A percentile compares a stretch with the other conserved stretches of the same genome.
Evolutionary conservation across 768 basidiomycete species (phyloP).

Genomic region (Suillus sp.): DNA sequence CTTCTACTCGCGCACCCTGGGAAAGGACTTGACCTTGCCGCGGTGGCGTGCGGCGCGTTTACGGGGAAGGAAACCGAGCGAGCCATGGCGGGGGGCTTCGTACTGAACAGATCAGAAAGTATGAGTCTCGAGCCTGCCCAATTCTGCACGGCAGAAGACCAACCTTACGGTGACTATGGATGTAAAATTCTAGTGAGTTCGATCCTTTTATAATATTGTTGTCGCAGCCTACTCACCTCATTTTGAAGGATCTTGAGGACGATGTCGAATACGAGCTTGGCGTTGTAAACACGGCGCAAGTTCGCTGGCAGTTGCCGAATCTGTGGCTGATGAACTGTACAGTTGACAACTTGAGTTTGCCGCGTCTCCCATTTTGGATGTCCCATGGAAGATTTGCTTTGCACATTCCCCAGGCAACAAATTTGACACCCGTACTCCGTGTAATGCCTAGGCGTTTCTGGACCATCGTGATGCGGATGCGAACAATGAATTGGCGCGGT

Average conservation of each 20-base stretch:
- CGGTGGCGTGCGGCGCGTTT: slow-evolving; percentile 97
- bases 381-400: slow-evolving; percentile 20
- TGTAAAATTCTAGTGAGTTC: slow-evolving; percentile 23
- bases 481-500: background rate
- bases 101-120: slow-evolving; percentile 54
- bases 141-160: slow-evolving; percentile 26
- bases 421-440: background rate
- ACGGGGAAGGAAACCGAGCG: slow-evolving; percentile 94
- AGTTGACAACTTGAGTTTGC: slow-evolving; percentile 16
- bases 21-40: slow-evolving; percentile 99
- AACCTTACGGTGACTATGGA: slow-evolving; percentile 85
- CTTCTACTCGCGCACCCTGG: slow-evolving; percentile 65
- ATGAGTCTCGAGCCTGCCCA: slow-evolving; percentile 21
- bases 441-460: background rate
- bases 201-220: background rate
- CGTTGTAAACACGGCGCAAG: background rate
- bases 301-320: slow-evolving; percentile 29
- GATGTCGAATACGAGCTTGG: slow-evolving; percentile 13
- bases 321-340: slow-evolving; percentile 36
- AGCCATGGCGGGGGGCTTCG: slow-evolving; percentile 98
- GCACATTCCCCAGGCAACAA: background rate
- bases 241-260: slow-evolving; percentile 43
- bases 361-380: slow-evolving; percentile 10
- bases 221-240: slow-evolving; percentile 52
- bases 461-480: background rate